Conservation (phyloP, 140 eudicot species). For the Anethum foeniculum region DNA sequence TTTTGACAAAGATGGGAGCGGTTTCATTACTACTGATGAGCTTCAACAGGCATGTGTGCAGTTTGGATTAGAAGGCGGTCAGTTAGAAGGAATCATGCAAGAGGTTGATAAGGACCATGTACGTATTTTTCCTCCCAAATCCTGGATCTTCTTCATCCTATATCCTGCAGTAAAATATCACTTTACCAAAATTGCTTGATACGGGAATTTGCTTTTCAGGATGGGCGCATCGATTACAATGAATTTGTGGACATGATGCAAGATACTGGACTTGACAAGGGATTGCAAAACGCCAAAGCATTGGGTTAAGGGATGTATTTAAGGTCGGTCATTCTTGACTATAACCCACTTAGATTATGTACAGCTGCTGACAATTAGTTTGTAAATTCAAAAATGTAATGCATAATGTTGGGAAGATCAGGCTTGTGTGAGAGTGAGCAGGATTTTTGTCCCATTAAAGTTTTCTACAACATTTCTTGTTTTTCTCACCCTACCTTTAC, state of each 20-base stretch:
- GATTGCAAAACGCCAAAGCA: background rate
- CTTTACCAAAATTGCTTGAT: background rate
- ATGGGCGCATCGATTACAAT: conserved; percentile 48
- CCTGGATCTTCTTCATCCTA: background rate
- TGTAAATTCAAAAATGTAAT: background rate
- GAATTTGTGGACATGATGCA: conserved; percentile 62
- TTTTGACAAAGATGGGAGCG: conserved; percentile 52
- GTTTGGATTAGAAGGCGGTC: conserved; percentile 33
- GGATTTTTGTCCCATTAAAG: background rate
- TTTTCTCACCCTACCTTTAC: background rate
- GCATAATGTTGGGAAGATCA: background rate
- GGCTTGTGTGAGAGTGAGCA: background rate
- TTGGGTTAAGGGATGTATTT: conserved; percentile 1
- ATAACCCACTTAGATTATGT: background rate
- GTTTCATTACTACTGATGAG: conserved; percentile 40
- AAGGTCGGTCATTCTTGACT: conserved; percentile 13
- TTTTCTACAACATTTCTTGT: background rate
- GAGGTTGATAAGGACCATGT: conserved; percentile 45
- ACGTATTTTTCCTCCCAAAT: background rate
- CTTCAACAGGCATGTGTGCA: conserved; percentile 35
- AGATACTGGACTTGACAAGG: conserved; percentile 36
- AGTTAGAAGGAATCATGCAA: conserved; percentile 28
- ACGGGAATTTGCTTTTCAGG: conserved; percentile 25
- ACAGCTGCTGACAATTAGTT: conserved; percentile 1
- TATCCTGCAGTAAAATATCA: conserved; percentile 4